Evolutionary conservation across 257 asterid genomes (phyloP).

Genomic region (Cruciata laevipes): DNA sequence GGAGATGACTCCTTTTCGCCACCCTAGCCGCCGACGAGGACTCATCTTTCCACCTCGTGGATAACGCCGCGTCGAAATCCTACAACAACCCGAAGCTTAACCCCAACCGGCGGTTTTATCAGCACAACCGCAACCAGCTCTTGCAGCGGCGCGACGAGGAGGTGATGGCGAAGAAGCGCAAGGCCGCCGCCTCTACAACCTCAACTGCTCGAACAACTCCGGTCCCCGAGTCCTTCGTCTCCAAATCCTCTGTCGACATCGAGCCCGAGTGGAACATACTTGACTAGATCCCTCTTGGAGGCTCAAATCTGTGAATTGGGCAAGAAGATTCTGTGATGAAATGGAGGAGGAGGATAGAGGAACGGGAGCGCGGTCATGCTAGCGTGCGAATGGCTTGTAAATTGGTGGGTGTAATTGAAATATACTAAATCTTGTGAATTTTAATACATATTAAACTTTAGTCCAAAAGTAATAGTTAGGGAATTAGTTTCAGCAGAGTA

Average conservation of each 20-base stretch:
- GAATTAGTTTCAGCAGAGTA: too few relatives aligned
- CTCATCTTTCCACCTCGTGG: conserved; percentile 83
- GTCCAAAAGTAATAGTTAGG: too few relatives aligned
- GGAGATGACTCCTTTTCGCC: conserved; percentile 90
- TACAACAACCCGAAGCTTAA: conserved; percentile 65
- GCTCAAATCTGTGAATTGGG: too few relatives aligned
- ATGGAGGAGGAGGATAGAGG: too few relatives aligned
- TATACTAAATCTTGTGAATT: too few relatives aligned
- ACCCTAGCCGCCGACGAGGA: conserved; percentile 82
- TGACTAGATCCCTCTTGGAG: conserved; percentile 96
- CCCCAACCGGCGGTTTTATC: conserved; percentile 78
- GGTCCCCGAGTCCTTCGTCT: conserved; percentile 64
- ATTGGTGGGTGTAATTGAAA: too few relatives aligned
- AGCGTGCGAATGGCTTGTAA: too few relatives aligned
- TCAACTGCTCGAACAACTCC: conserved; percentile 45
- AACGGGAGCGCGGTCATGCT: too few relatives aligned
- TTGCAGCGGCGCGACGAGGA: conserved; percentile 97
- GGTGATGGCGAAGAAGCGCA: conserved; percentile 65
- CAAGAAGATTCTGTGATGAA: too few relatives aligned
- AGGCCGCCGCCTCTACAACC: conserved; percentile 56
- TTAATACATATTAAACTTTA: too few relatives aligned
- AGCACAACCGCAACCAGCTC: conserved; percentile 56
- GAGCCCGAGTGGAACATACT: conserved; percentile 99
- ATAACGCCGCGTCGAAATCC: conserved; percentile 60
- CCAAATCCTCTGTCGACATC: conserved; percentile 87